Conservation (phyloP, 2,329 filamentous ascomycete species). For the Anisogramma anomala region DNA sequence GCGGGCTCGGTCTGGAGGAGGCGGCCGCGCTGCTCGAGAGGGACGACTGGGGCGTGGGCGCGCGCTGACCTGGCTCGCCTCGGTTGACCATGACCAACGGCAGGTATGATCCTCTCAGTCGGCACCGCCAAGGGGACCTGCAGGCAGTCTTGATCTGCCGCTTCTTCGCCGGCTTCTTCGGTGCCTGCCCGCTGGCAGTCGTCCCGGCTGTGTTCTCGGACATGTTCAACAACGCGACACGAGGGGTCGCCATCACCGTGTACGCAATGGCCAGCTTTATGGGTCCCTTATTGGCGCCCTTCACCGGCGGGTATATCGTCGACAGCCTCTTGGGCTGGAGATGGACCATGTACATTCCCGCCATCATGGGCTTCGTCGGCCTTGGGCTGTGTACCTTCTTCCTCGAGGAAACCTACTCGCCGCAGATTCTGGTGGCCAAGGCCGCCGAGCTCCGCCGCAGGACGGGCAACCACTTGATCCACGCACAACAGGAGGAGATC, state of each 20-base stretch:
- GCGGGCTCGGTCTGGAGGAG: conserved; percentile 70
- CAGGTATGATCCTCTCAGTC: conserved; percentile 52
- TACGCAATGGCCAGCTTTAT: conserved; percentile 54
- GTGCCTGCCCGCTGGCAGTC: conserved; percentile 56
- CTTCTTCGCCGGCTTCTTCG: conserved; percentile 64
- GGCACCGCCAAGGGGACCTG: conserved; percentile 56
- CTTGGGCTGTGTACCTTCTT: conserved; percentile 50
- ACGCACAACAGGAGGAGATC: conserved; percentile 61
- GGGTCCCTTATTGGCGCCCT: conserved; percentile 55
- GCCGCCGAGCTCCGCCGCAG: conserved; percentile 49
- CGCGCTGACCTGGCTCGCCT: no score
- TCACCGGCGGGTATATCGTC: conserved; percentile 57
- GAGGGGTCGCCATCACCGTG: conserved; percentile 46
- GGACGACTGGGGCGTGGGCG: conserved; percentile 62
- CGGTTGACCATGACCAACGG: no score
- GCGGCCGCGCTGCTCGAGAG: conserved; percentile 58
- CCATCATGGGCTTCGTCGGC: conserved; percentile 52
- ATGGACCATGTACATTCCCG: conserved; percentile 56
- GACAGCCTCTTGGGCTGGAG: conserved; percentile 56
- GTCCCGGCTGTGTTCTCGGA: conserved; percentile 62
- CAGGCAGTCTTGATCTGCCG: conserved; percentile 59
- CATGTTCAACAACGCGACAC: conserved; percentile 54
- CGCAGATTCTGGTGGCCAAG: conserved; percentile 50
- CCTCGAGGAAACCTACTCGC: conserved; percentile 59
- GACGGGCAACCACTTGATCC: conserved; percentile 59